Conservation (phyloP, 2,329 filamentous ascomycete species). For the Exophiala aquamarina region DNA sequence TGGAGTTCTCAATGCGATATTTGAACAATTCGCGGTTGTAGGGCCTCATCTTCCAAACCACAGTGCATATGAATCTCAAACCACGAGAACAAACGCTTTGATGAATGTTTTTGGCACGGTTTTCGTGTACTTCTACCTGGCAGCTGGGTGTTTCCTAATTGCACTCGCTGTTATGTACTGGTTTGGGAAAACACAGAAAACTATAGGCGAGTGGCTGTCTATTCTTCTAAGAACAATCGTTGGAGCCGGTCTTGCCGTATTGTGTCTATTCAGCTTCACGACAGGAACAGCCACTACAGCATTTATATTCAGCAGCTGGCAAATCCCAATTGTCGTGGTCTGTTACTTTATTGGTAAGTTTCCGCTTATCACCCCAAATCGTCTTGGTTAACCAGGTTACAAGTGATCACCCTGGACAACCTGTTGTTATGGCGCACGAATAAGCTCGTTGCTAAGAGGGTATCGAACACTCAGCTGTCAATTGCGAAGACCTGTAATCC, state of each 20-base stretch:
- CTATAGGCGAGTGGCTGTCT: slow-evolving; percentile 19
- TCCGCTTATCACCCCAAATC: background rate
- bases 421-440: slow-evolving; percentile 4
- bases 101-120: slow-evolving; percentile 11
- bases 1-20: slow-evolving; percentile 8
- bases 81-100: slow-evolving; percentile 6
- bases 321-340: background rate
- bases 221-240: slow-evolving; percentile 7
- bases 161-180: slow-evolving; percentile 23
- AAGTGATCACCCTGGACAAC: slow-evolving; percentile 6
- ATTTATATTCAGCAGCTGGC: background rate
- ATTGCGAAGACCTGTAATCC: no score
- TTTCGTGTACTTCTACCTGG: slow-evolving; percentile 11
- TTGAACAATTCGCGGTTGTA: slow-evolving; percentile 12
- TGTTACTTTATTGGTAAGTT: slow-evolving; percentile 1
- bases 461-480: no score
- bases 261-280: background rate
- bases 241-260: slow-evolving; percentile 5
- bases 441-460: background rate
- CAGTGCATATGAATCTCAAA: slow-evolving; percentile 2
- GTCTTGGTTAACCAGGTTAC: background rate
- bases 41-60: slow-evolving; percentile 1
- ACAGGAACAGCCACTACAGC: background rate
- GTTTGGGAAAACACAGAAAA: slow-evolving; percentile 28
- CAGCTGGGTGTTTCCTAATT: slow-evolving; percentile 11